Base-by-base conservation (phyloP, 768 basidiomycete genomes). In the Exidia glandulosa region DNA sequence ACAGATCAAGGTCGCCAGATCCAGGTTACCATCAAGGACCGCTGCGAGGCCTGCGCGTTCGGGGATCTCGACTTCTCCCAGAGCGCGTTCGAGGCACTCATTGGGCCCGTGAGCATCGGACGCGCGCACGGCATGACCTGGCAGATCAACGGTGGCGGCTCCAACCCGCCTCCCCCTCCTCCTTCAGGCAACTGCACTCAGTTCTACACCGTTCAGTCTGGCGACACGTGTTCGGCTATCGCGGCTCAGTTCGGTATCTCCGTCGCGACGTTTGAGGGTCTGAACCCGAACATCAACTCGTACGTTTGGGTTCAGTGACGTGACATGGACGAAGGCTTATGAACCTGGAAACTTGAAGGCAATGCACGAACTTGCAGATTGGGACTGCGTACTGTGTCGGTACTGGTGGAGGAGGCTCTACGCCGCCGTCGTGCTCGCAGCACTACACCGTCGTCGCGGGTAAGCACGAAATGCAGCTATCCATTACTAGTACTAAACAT, bases 1-100 rank as follows among this genome's bases (percentile, higher is more conserved):
- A 37, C 16, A 63, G 65, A 62, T 54, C 62, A 69, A 54, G 68
- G 67, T 36, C 65, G 66, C 32, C 56, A 66, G 10, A 67, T 71
- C 48, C 65, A 61, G 14, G 69, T 70, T 14, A 61, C 62, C 25
- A 67, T 73, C 57, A 65, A 62, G 30, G 73, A 74, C 64, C 58
- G 66, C 23, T 73, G 73, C 58, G 60, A 58, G 1, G 70, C 69
- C 12, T 74, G 73, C 57, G 68, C 64, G 1, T 45, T 55, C 29
- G 58, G 54, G 52, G 64, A 64, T 64, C 58, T 70, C 57, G 54
- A 41, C 29, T 36, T 30, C 16, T 58, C 41, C 12, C 6, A 45
- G 19, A 23, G 41, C 19, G 41, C 41, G 23, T 45, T 45, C 41
- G 41, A 45, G 41, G 41, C 41, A 19, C 41, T 45, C 41, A 19